Evolutionary conservation across 2,329 filamentous ascomycete species (phyloP).

Genomic region (Coleophoma cylindrospora): DNA sequence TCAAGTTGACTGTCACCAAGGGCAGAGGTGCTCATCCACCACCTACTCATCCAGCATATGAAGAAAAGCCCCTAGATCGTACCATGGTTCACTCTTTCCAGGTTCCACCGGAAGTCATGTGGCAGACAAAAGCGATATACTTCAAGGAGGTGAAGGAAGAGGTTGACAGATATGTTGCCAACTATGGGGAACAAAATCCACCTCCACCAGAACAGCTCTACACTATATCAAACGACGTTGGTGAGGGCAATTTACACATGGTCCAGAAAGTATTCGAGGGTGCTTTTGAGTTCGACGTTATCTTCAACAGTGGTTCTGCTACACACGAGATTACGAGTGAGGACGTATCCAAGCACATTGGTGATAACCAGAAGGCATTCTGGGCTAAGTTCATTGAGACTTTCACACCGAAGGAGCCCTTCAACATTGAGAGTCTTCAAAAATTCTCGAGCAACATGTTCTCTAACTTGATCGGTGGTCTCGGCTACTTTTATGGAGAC

Average conservation of each 20-base stretch:
- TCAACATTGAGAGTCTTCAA: slow-evolving; percentile 65
- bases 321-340: slow-evolving; percentile 47
- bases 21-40: slow-evolving; percentile 58
- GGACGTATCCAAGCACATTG: slow-evolving; percentile 66
- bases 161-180: slow-evolving; percentile 52
- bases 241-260: slow-evolving; percentile 74
- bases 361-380: slow-evolving; percentile 62
- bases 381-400: slow-evolving; percentile 67
- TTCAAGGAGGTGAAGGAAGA: slow-evolving; percentile 60
- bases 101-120: slow-evolving; percentile 64
- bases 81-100: slow-evolving; percentile 71
- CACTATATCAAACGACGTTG: slow-evolving; percentile 66
- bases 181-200: slow-evolving; percentile 59
- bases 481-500: slow-evolving; percentile 91
- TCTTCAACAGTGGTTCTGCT: slow-evolving; percentile 78
- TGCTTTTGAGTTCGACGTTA: slow-evolving; percentile 85
- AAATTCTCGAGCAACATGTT: slow-evolving; percentile 86
- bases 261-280: slow-evolving; percentile 91
- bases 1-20: slow-evolving; percentile 71
- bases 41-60: slow-evolving; percentile 61
- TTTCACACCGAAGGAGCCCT: slow-evolving; percentile 72
- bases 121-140: slow-evolving; percentile 73
- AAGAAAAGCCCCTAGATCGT: slow-evolving; percentile 66
- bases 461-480: slow-evolving; percentile 88
- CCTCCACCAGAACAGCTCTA: slow-evolving; percentile 85